Evolutionary conservation across 164 flowering plant genomes (phyloP).

Genomic region (Malania oleifera): DNA sequence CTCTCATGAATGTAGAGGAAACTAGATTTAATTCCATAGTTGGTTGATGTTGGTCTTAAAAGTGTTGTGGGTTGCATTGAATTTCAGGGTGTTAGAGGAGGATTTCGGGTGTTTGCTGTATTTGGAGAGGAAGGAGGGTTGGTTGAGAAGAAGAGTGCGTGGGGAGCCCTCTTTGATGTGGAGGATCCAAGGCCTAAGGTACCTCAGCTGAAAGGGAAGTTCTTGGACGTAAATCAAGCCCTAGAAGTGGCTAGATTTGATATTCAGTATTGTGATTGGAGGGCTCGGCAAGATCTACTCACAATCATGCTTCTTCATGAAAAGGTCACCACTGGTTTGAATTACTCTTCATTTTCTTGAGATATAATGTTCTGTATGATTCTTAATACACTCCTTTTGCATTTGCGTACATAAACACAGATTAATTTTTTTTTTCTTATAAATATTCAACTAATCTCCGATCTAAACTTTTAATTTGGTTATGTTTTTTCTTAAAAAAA

Average conservation of each 20-base stretch:
- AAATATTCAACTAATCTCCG: no score
- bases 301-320: slow-evolving; percentile 94
- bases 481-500: no score
- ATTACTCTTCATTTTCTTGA: neutral
- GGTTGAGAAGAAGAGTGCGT: slow-evolving; percentile 55
- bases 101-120: slow-evolving; percentile 67
- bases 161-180: slow-evolving; percentile 74
- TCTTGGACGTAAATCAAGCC: slow-evolving; percentile 80
- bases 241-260: slow-evolving; percentile 89
- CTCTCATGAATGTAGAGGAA: neutral
- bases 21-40: neutral
- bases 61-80: neutral
- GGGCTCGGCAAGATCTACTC: slow-evolving; percentile 90
- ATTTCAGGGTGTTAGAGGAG: slow-evolving; percentile 50
- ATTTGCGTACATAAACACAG: no score
- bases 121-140: slow-evolving; percentile 64
- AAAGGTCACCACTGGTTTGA: slow-evolving; percentile 44
- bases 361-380: no score
- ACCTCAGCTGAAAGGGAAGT: slow-evolving; percentile 67
- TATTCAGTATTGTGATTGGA: slow-evolving; percentile 94
- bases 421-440: no score
- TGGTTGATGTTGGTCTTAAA: neutral
- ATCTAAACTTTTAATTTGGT: no score
- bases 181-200: slow-evolving; percentile 84
- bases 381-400: no score